Conservation (phyloP, 768 basidiomycete genomes). For the Pleurotus tuber-regium region DNA sequence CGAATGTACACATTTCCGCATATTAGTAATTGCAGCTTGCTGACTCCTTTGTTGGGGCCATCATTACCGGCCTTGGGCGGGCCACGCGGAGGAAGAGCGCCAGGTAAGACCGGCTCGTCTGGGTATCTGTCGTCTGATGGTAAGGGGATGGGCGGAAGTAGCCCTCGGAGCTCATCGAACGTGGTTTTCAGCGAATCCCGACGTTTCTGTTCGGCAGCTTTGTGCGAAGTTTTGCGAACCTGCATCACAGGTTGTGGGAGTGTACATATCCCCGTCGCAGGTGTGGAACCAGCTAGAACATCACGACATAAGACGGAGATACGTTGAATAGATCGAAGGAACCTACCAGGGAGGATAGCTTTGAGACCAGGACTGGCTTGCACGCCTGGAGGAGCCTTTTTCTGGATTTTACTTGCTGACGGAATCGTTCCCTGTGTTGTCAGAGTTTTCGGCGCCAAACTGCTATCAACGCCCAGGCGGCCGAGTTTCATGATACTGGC, state of each 20-base stretch:
- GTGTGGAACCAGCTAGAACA: slow-evolving; percentile 20
- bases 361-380: slow-evolving; percentile 59
- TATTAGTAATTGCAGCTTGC: slow-evolving; percentile 88
- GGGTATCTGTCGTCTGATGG: slow-evolving; percentile 71
- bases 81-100: slow-evolving; percentile 85
- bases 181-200: slow-evolving; percentile 95
- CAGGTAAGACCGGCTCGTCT: slow-evolving; percentile 77
- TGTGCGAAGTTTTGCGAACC: slow-evolving; percentile 80
- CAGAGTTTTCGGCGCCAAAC: slow-evolving; percentile 18
- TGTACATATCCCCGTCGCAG: slow-evolving; percentile 10
- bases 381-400: slow-evolving; percentile 25
- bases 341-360: slow-evolving; percentile 68
- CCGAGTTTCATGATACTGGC: slow-evolving; percentile 92
- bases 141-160: slow-evolving; percentile 87
- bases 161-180: slow-evolving; percentile 77
- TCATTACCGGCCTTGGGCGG: slow-evolving; percentile 83
- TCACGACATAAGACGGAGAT: too few relatives aligned
- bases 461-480: slow-evolving; percentile 49
- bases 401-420: slow-evolving; percentile 22
- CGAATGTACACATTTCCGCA: slow-evolving; percentile 90
- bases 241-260: slow-evolving; percentile 28
- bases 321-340: too few relatives aligned
- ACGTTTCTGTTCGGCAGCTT: slow-evolving; percentile 96
- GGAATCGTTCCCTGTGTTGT: slow-evolving; percentile 27
- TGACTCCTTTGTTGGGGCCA: slow-evolving; percentile 93